Evolutionary conservation across 192 early-diverging fungal genomes (phyloP).

Genomic region (Lunasporangiospora selenospora): DNA sequence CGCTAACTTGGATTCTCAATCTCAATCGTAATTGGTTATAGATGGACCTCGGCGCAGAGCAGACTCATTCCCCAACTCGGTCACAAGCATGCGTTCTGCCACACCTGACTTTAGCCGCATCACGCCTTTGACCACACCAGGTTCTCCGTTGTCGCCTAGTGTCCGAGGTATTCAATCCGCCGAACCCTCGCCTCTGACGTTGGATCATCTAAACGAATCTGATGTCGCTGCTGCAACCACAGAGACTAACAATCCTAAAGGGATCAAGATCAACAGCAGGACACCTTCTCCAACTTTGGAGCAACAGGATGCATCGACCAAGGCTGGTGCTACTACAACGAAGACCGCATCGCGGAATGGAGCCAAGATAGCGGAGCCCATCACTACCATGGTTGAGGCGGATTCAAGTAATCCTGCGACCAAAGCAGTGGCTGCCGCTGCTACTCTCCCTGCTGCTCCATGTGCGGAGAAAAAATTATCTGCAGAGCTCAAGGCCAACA

Average conservation of each 20-base stretch:
- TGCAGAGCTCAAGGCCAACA: too few relatives aligned
- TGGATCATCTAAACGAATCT: conserved; percentile 29
- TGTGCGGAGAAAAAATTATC: too few relatives aligned
- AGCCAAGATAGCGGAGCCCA: too few relatives aligned
- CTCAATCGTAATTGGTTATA: neutral
- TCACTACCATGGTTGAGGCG: too few relatives aligned
- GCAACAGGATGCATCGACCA: neutral
- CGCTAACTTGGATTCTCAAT: neutral
- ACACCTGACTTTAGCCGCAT: conserved; percentile 28
- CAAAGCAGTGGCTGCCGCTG: too few relatives aligned
- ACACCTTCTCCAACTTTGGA: conserved; percentile 3
- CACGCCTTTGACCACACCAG: conserved; percentile 19
- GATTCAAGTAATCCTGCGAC: too few relatives aligned
- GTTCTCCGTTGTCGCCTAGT: conserved; percentile 23
- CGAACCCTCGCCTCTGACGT: conserved; percentile 30
- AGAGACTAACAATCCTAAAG: too few relatives aligned
- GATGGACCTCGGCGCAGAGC: conserved; percentile 42
- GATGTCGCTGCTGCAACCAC: conserved; percentile 33
- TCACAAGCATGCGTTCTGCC: conserved; percentile 16
- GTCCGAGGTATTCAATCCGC: neutral
- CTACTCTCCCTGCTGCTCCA: too few relatives aligned
- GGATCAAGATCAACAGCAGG: conserved; percentile 32
- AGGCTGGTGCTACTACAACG: neutral
- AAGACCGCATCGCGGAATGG: neutral
- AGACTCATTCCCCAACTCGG: conserved; percentile 41